A percentile compares a stretch with the other conserved stretches of the same genome.
These are phyloP conservation scores for Bruguiera parviflora DNA, from an alignment of 345 rosid genomes.

Conservation along the genomic window DNA sequence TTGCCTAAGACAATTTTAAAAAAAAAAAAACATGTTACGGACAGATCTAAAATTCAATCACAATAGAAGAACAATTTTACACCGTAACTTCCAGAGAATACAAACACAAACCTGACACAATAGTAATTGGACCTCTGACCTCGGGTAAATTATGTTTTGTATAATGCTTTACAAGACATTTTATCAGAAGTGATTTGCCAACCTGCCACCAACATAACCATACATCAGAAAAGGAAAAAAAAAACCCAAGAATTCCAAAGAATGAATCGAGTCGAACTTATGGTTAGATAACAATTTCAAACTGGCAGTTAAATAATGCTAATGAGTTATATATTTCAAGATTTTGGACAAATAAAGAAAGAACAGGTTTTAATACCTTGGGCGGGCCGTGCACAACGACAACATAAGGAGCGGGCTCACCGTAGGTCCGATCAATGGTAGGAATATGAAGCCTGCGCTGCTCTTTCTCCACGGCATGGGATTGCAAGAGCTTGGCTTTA, in stretches of 20 bases:
- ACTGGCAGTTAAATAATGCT: no score
- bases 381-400: constrained; percentile 93
- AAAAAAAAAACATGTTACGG: constrained; percentile 19
- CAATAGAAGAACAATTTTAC: neutral
- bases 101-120: constrained; percentile 61
- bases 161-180: constrained; percentile 73
- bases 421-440: constrained; percentile 67
- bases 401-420: constrained; percentile 80
- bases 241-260: no score
- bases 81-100: neutral
- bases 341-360: no score
- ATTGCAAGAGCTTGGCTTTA: constrained; percentile 61
- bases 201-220: constrained; percentile 39
- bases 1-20: constrained; percentile 49
- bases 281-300: no score
- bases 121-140: constrained; percentile 82
- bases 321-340: no score
- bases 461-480: constrained; percentile 78
- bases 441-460: constrained; percentile 81
- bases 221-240: neutral
- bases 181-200: constrained; percentile 86
- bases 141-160: constrained; percentile 77
- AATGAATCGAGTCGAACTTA: no score
- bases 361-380: constrained; percentile 33
- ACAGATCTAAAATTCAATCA: constrained; percentile 5